Evolutionary conservation across 1,284 basidiomycete genomes (phyloP).

Genomic region (Sporisorium scitamineum): DNA sequence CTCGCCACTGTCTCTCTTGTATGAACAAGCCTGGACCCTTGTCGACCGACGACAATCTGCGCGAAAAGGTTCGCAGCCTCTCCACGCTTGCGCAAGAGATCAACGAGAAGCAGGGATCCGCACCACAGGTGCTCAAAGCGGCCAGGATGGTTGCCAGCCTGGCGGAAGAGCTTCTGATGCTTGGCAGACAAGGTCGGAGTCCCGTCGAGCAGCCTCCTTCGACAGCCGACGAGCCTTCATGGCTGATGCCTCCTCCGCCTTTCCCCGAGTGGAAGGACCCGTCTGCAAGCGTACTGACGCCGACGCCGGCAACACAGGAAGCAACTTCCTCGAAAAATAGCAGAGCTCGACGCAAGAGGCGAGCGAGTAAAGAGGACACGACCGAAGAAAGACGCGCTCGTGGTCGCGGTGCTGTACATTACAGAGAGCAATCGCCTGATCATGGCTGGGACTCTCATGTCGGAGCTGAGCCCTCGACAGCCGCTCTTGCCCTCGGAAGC

Average conservation of each 20-base stretch:
- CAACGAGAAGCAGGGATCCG: not conserved
- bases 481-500: not conserved
- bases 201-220: not conserved
- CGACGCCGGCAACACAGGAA: not conserved
- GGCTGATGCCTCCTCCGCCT: constrained; percentile 16
- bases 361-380: not conserved
- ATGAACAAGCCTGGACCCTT: not conserved
- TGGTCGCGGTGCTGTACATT: constrained; percentile 6
- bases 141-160: not conserved
- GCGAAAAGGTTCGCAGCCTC: not conserved
- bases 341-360: not conserved
- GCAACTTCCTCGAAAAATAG: too few species aligned
- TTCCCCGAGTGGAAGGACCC: constrained; percentile 10
- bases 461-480: not conserved
- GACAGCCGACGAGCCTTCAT: too few species aligned
- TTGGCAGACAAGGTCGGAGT: not conserved
- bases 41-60: not conserved
- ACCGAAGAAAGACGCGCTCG: constrained; percentile 1
- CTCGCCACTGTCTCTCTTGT: constrained; percentile 13
- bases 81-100: constrained; percentile 2
- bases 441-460: not conserved
- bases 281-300: not conserved
- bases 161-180: not conserved
- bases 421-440: not conserved
- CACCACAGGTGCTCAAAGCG: constrained; percentile 9